Evolutionary conservation across 2,329 filamentous ascomycete genomes (phyloP), one percentile per base, ranked within the genome.

Genomic region (Hansfordia pulvinata): DNA sequence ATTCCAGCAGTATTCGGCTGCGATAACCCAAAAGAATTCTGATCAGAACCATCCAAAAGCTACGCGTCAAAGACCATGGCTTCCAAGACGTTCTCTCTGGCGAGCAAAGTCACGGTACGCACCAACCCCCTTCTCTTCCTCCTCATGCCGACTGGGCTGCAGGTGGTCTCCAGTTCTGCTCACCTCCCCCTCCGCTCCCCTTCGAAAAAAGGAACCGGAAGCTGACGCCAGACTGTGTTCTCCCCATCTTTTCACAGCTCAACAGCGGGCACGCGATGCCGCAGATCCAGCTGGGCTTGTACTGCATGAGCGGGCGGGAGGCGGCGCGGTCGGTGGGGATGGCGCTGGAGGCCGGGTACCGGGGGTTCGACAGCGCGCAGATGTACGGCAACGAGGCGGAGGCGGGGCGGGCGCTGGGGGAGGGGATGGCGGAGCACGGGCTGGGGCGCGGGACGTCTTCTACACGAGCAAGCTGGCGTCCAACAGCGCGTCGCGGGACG

Each of bases 401-500:
- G 38, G 70, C 75, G 10, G 81, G 80, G 2, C 54, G 60, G 17
- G 75, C 77, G 7, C 76, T 90, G 34, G 46, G 48, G 3, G 53
- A 60, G 12, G 80, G 68, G 38, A 52, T 81, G 4, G 41, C 50
- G 19, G 53, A 52, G 27, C 43, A 40, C 0, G 60, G 56, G 0
- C 46, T 84, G 16, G 64, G 59, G 35, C 66, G 82, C 5, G 66
- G 30, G 73, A 86, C 41, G 58, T 90, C 28, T 82, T 82, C 50
- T 86, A 82, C 48, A 90, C 82, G 1, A 78, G 76, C 19, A 92
- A 90, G 55, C 62, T 90, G 10, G 72, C 71, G 2, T 71, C 63
- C 31, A 81, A 75, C 43, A 56, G 54, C 39, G 60, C 60, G 2
- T 64, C 64, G 4, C 88, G 86, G 47, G 65, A 77, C n/a, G 55